Percentiles rank a stretch among this genome's conserved stretches.
phyloP scores from a whole-genome alignment of 495 filamentous ascomycete species.

The Platismatia glauca region DNA sequence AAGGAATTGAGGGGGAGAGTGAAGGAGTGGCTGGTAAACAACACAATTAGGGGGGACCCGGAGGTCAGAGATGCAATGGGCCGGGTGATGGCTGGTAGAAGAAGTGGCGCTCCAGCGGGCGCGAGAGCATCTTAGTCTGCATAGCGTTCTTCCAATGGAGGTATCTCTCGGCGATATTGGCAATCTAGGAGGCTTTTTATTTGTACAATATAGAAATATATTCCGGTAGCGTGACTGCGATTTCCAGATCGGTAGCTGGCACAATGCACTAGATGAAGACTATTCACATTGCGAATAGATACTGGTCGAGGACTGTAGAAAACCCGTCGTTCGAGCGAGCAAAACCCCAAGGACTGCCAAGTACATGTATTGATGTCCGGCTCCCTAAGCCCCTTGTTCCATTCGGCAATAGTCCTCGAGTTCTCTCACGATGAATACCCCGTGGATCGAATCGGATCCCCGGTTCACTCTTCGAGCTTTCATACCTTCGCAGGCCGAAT shows the following conservation, averaged over 20 bases:
- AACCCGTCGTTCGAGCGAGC: too few species aligned
- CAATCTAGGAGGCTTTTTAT: not conserved
- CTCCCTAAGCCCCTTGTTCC: too few species aligned
- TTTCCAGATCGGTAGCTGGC: constrained; percentile 41
- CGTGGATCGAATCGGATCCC: too few species aligned
- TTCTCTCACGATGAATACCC: too few species aligned
- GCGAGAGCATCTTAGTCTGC: constrained; percentile 18
- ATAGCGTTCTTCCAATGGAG: constrained; percentile 25
- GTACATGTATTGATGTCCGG: too few species aligned
- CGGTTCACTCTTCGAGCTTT: too few species aligned
- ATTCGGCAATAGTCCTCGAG: too few species aligned
- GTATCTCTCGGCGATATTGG: not conserved
- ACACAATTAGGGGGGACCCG: constrained; percentile 60
- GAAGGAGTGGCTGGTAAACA: constrained; percentile 69
- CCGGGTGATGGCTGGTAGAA: constrained; percentile 45
- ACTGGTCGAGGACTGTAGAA: constrained; percentile 61
- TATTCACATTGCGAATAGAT: too few species aligned
- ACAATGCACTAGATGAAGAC: not conserved
- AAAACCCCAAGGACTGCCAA: too few species aligned
- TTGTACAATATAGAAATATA: constrained; percentile 32
- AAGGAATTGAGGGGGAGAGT: constrained; percentile 53
- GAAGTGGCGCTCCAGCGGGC: constrained; percentile 40
- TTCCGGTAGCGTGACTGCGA: not conserved
- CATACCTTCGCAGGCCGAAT: too few species aligned
- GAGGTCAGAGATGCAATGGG: constrained; percentile 69